phyloP scores from a whole-genome alignment of 495 filamentous ascomycete species.

The Penicillium tannophilum region DNA sequence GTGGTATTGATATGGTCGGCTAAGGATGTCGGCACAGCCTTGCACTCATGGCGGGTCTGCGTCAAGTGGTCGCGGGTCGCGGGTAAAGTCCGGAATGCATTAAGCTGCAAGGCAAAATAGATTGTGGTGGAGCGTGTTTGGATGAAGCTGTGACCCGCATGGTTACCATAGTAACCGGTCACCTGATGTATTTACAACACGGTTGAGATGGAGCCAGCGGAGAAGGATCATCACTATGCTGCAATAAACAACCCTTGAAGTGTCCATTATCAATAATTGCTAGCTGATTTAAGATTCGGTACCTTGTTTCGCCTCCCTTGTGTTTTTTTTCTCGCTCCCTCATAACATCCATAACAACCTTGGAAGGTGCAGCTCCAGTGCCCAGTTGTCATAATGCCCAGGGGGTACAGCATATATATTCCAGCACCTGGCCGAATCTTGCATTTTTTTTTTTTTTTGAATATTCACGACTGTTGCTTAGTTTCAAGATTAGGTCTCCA shows the following conservation, averaged over 20 bases:
- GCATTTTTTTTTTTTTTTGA: no score
- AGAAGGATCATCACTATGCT: conserved; percentile 2
- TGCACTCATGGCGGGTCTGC: conserved; percentile 25
- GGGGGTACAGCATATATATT: no score
- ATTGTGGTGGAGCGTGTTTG: conserved; percentile 21
- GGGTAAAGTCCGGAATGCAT: conserved; percentile 13
- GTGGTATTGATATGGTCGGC: conserved; percentile 2
- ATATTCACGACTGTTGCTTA: no score
- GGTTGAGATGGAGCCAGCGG: neutral
- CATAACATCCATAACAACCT: neutral
- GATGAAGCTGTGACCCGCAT: conserved; percentile 5
- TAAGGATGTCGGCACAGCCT: conserved; percentile 8
- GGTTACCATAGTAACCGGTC: conserved; percentile 19
- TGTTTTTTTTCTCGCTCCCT: neutral
- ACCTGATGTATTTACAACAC: neutral
- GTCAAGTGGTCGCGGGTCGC: conserved; percentile 5
- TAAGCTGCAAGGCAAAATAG: conserved; percentile 21
- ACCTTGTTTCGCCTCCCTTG: no score
- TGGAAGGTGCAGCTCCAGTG: no score
- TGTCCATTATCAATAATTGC: neutral
- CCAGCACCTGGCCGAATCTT: no score
- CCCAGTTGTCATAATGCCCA: no score
- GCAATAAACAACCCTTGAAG: conserved; percentile 1
- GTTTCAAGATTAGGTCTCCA: neutral
- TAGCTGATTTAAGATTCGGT: no score